Conservation (phyloP, 1,284 basidiomycete species). For the Cryptococcus jaspeensis region DNA sequence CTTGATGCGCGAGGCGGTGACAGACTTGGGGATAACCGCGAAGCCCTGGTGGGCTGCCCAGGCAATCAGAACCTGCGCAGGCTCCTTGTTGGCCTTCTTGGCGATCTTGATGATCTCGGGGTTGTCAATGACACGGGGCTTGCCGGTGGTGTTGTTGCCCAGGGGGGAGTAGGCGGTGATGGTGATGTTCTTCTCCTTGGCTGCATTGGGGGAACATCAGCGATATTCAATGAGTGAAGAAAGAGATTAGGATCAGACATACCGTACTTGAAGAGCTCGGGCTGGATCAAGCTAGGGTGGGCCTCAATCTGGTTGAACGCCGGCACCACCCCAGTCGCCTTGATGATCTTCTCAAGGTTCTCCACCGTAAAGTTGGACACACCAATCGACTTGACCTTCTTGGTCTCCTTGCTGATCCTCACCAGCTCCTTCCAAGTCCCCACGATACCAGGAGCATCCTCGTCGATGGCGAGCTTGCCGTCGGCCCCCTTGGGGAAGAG, state of each 20-base stretch:
- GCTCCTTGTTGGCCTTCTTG: conserved; percentile 57
- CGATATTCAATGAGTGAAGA: neutral
- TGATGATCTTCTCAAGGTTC: conserved; percentile 67
- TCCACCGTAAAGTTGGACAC: conserved; percentile 78
- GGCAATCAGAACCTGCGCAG: conserved; percentile 69
- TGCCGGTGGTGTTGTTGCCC: conserved; percentile 59
- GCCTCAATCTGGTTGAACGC: conserved; percentile 80
- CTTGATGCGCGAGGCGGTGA: conserved; percentile 54
- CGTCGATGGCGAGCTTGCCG: conserved; percentile 28
- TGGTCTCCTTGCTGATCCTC: conserved; percentile 41
- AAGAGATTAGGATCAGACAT: too few relatives aligned
- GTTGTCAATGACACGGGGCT: conserved; percentile 51
- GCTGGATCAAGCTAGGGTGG: conserved; percentile 61
- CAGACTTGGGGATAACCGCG: conserved; percentile 71
- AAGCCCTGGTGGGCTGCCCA: conserved; percentile 67
- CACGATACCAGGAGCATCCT: conserved; percentile 26
- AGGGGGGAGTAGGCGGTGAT: conserved; percentile 82
- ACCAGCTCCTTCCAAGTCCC: conserved; percentile 50
- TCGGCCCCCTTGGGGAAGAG: conserved; percentile 18
- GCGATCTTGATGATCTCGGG: conserved; percentile 64
- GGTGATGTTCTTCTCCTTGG: conserved; percentile 70
- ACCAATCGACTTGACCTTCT: conserved; percentile 46
- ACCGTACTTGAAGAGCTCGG: conserved; percentile 41
- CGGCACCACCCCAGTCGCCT: conserved; percentile 72
- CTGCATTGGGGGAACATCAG: conserved; percentile 39